Conservation (phyloP, 78 protist species). For the Dictyostelium brefeldianum region DNA sequence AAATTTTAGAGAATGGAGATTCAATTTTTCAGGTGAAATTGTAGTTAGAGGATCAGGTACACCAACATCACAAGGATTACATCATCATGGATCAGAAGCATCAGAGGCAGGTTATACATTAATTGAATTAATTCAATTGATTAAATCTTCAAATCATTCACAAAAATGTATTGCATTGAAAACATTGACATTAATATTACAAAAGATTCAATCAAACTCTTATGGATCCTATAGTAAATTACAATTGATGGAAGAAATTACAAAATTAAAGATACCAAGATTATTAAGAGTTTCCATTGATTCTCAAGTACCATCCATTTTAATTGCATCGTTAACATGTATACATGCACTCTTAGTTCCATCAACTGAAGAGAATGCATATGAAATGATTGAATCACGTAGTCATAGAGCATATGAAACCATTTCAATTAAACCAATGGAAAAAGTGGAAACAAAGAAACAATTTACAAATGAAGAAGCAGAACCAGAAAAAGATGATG, state of each 20-base stretch:
- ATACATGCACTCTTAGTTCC: constrained; percentile 43
- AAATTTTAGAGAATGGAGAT: constrained; percentile 70
- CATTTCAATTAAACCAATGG: constrained; percentile 49
- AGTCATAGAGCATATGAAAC: constrained; percentile 37
- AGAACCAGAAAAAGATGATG: constrained; percentile 61
- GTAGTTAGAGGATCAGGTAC: constrained; percentile 33
- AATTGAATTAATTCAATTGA: constrained; percentile 5
- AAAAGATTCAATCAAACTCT: constrained; percentile 30
- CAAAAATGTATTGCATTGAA: constrained; percentile 39
- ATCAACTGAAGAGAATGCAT: constrained; percentile 30
- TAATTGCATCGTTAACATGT: constrained; percentile 22
- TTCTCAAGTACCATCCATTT: constrained; percentile 46
- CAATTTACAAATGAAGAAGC: constrained; percentile 1
- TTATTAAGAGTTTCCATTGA: constrained; percentile 43
- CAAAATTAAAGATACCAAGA: constrained; percentile 62
- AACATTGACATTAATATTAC: constrained; percentile 13
- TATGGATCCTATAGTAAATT: constrained; percentile 28
- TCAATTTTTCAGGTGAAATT: constrained; percentile 46
- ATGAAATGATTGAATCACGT: constrained; percentile 51
- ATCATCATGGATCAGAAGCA: constrained; percentile 78
- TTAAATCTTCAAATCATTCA: constrained; percentile 36
- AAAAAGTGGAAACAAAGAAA: neutral
- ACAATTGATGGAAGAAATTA: constrained; percentile 40
- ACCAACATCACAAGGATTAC: constrained; percentile 52
- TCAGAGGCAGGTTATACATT: constrained; percentile 69